Conservation (phyloP, 306 rosid species). For the Aeschynomene evenia region DNA sequence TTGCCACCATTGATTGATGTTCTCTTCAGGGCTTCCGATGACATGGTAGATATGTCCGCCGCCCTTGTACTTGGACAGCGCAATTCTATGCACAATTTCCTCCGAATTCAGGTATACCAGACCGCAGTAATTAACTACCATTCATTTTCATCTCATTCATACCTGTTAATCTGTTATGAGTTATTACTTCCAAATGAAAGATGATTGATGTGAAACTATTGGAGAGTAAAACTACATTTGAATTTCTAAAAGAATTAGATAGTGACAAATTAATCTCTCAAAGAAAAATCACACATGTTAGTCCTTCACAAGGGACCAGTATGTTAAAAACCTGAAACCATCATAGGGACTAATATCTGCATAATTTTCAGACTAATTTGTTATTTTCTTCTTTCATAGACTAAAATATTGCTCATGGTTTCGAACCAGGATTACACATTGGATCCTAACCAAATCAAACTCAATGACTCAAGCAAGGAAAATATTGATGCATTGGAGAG, state of each 20-base stretch:
- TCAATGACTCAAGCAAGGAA: neutral
- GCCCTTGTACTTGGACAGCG: neutral
- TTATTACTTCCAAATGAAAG: neutral
- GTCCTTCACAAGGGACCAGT: too few species aligned
- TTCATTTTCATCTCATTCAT: too few species aligned
- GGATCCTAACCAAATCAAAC: neutral
- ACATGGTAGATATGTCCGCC: slow-evolving; percentile 24
- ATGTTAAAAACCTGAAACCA: too few species aligned
- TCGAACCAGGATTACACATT: neutral
- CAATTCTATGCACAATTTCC: slow-evolving; percentile 20
- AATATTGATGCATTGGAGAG: neutral
- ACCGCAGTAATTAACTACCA: neutral
- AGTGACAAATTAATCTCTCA: too few species aligned
- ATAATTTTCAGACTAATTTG: too few species aligned
- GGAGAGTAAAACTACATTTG: too few species aligned
- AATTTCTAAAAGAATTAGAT: too few species aligned
- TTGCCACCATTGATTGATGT: slow-evolving; percentile 12
- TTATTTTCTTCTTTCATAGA: too few species aligned
- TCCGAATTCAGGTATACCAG: slow-evolving; percentile 22
- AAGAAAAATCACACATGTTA: too few species aligned
- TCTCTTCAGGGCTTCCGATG: slow-evolving; percentile 20
- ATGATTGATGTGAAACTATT: too few species aligned
- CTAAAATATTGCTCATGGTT: neutral
- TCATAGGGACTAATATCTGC: too few species aligned
- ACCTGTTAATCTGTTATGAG: too few species aligned